Percentiles rank a stretch among this genome's conserved stretches.
Conservation (phyloP, 2,329 filamentous ascomycete genomes). For the Sphaerulina vaccinii region DNA sequence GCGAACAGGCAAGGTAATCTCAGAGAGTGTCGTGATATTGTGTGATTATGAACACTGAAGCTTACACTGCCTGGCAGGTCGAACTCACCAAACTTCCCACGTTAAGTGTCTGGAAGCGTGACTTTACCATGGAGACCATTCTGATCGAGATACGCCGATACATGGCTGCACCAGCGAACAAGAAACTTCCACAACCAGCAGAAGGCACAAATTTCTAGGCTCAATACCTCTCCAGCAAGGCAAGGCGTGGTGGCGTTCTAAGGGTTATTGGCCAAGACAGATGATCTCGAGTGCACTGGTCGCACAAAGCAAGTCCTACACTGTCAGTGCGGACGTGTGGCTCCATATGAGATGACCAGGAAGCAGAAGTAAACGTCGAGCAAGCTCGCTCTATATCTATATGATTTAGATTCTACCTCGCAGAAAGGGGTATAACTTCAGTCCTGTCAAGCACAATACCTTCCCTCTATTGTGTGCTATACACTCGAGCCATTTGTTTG, state of each 20-base stretch:
- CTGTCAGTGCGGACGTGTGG: not conserved
- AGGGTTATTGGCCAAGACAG: not conserved
- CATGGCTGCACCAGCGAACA: slow-evolving; percentile 88
- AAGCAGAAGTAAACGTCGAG: not conserved
- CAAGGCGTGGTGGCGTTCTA: not conserved
- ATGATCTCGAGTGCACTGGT: not conserved
- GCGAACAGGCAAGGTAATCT: slow-evolving; percentile 67
- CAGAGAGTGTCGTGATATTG: not conserved
- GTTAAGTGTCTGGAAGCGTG: slow-evolving; percentile 83
- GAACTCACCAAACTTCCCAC: slow-evolving; percentile 82
- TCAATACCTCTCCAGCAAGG: not conserved
- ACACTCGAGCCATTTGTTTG: slow-evolving; percentile 45
- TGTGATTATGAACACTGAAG: not conserved
- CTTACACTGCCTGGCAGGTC: slow-evolving; percentile 55
- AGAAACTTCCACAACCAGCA: slow-evolving; percentile 90
- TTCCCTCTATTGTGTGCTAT: slow-evolving; percentile 20
- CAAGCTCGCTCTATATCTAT: slow-evolving; percentile 6
- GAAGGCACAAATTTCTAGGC: slow-evolving; percentile 66
- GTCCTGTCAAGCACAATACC: slow-evolving; percentile 1
- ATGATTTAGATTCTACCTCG: not conserved
- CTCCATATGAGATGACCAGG: not conserved
- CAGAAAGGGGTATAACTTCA: not conserved
- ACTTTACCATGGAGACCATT: slow-evolving; percentile 93
- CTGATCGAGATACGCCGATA: slow-evolving; percentile 82
- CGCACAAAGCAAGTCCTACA: not conserved